Conservation (phyloP, 495 filamentous ascomycete species). For the Podospora tetraspora region DNA sequence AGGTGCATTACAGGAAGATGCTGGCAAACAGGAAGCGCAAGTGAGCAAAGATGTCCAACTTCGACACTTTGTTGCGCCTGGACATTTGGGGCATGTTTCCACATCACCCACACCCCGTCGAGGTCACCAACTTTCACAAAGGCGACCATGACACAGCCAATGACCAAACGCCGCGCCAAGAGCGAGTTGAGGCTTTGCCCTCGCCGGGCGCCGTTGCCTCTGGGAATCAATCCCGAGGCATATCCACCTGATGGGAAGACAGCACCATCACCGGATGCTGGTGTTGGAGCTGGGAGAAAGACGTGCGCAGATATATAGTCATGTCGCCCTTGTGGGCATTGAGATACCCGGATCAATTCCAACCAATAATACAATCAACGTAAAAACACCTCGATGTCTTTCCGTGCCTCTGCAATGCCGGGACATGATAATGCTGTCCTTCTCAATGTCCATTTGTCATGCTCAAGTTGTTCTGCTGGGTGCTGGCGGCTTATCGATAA, state of each 20-base stretch:
- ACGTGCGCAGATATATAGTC: not conserved
- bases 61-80: not conserved
- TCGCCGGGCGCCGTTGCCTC: not conserved
- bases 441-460: not conserved
- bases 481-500: slow-evolving; percentile 34
- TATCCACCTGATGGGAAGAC: not conserved
- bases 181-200: slow-evolving; percentile 1
- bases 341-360: slow-evolving; percentile 12
- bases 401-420: not conserved
- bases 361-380: not conserved
- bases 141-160: not conserved
- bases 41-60: slow-evolving; percentile 11
- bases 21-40: slow-evolving; percentile 26
- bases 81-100: not conserved
- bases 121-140: not conserved
- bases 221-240: not conserved
- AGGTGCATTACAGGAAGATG: slow-evolving; percentile 32
- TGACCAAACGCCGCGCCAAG: not conserved
- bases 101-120: not conserved
- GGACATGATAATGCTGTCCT: not conserved
- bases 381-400: not conserved
- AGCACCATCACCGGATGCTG: not conserved
- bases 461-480: not conserved
- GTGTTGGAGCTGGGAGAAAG: not conserved
- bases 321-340: not conserved